Base-by-base conservation (phyloP, 2,329 filamentous ascomycete genomes). In the Exophiala mesophila region DNA sequence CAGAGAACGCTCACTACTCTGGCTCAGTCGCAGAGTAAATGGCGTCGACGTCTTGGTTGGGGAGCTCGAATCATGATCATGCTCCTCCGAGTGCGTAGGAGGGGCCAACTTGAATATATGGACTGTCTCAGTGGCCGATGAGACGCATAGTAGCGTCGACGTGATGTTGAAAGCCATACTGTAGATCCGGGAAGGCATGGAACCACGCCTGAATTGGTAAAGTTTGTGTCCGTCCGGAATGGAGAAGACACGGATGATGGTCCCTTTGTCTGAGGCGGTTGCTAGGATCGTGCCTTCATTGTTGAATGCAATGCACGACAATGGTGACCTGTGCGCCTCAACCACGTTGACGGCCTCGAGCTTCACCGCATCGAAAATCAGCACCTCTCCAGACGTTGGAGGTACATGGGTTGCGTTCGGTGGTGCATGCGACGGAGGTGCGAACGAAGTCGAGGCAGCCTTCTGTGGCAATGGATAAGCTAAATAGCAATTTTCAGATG, bases 161-260 rank as follows among this genome's bases (percentile, higher is more conserved):
- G 85, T 88, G 36, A 88, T 82, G 64, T 98, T 98, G 69, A 98
- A 98, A 1, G 89, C 94, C 88, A 98, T 96, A 77, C 88, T 94
- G 68, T 89, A 96, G 55, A 98, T 98, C 29, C 87, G 84, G 2
- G 89, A 89, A 0, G 92, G 92, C 65, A 96, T 96, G 2, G 90
- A 96, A 31, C 92, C 92, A 52, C 92, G 81, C 46, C 92, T 80
- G 67, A 98, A 98, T 62, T 98, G 90, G 63, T 89, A 97, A 13
- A 98, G 75, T 64, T 97, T 98, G 58, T 90, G 83, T 8, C 87
- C 92, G 51, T 82, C 80, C 2, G 92, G 92, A 1, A 98, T 80
- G 1, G 87, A 88, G 65, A 98, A 98, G 39, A 98, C 88, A 12
- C 92, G 82, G 52, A 98, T 94, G 47, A 98, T 94, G 1, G 92